Evolutionary conservation across 495 filamentous ascomycete genomes (phyloP).

Genomic region (Durotheca rogersii): DNA sequence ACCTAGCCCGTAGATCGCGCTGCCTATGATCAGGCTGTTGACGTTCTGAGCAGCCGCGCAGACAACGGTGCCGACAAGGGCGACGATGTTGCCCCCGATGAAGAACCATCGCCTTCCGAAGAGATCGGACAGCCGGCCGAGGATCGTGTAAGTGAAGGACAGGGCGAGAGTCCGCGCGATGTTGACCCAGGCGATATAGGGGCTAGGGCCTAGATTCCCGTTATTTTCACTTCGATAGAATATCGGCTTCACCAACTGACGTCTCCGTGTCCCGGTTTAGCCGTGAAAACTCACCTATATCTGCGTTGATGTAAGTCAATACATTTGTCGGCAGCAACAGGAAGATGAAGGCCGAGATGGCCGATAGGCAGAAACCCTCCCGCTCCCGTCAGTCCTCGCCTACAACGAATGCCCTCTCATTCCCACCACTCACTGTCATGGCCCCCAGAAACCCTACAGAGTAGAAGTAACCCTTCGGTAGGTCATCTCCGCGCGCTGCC

Average conservation of each 20-base stretch:
- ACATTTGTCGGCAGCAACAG: constrained; percentile 33
- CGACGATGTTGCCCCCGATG: constrained; percentile 44
- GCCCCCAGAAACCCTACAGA: constrained; percentile 31
- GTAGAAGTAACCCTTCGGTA: constrained; percentile 34
- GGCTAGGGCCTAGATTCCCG: constrained; percentile 37
- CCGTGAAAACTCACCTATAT: constrained; percentile 28
- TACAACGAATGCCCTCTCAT: not conserved
- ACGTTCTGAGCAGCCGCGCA: constrained; percentile 48
- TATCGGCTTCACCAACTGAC: no score
- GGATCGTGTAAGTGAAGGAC: constrained; percentile 36
- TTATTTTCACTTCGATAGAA: no score
- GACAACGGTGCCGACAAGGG: constrained; percentile 47
- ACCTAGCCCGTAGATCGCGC: constrained; percentile 38
- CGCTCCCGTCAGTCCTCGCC: constrained; percentile 1
- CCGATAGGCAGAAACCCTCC: constrained; percentile 29
- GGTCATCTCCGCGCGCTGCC: constrained; percentile 24
- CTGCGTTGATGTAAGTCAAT: constrained; percentile 33
- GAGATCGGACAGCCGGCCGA: constrained; percentile 55
- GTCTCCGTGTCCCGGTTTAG: not conserved
- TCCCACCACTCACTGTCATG: constrained; percentile 16
- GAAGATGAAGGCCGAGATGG: constrained; percentile 34
- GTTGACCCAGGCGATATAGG: constrained; percentile 41
- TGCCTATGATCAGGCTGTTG: constrained; percentile 45
- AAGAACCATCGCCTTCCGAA: constrained; percentile 57
- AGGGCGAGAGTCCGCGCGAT: constrained; percentile 38